phyloP scores from a whole-genome alignment of 768 basidiomycete species.

The Dendrothele bispora region DNA sequence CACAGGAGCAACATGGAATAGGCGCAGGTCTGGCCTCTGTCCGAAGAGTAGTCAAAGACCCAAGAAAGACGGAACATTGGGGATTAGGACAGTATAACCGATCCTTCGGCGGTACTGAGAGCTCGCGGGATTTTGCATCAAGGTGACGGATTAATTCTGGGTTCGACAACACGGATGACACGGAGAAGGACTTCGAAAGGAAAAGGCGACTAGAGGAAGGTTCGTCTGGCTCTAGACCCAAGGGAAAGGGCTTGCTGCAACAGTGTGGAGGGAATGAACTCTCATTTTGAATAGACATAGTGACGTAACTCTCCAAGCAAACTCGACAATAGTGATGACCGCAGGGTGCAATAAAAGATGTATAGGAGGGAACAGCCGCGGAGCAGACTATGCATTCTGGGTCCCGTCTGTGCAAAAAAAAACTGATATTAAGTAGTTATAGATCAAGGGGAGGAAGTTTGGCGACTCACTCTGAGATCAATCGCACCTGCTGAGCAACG shows the following conservation, averaged over 20 bases:
- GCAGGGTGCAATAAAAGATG: background rate
- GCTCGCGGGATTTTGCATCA: slow-evolving; percentile 28
- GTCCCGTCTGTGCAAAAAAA: too few species aligned
- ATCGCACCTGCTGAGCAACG: too few species aligned
- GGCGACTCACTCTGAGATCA: too few species aligned
- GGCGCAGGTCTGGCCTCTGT: background rate
- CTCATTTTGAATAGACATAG: slow-evolving; percentile 3
- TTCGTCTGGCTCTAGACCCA: background rate
- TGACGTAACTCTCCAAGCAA: background rate
- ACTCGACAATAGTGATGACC: slow-evolving; percentile 4
- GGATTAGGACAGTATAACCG: slow-evolving; percentile 37
- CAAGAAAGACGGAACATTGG: slow-evolving; percentile 35
- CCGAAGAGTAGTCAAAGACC: slow-evolving; percentile 8
- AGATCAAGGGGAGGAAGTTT: too few species aligned
- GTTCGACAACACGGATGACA: background rate
- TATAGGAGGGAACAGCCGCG: too few species aligned
- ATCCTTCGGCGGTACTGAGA: slow-evolving; percentile 18
- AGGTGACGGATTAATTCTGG: slow-evolving; percentile 12
- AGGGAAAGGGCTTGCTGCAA: background rate
- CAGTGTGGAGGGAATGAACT: slow-evolving; percentile 5
- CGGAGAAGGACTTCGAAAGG: too few species aligned
- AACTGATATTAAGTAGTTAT: too few species aligned
- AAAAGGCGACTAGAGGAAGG: too few species aligned
- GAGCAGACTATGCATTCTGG: too few species aligned
- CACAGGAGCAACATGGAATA: background rate